These are phyloP conservation scores for Verticillium longisporum DNA, from an alignment of 2,329 filamentous ascomycete species.

Conservation along the genomic window DNA sequence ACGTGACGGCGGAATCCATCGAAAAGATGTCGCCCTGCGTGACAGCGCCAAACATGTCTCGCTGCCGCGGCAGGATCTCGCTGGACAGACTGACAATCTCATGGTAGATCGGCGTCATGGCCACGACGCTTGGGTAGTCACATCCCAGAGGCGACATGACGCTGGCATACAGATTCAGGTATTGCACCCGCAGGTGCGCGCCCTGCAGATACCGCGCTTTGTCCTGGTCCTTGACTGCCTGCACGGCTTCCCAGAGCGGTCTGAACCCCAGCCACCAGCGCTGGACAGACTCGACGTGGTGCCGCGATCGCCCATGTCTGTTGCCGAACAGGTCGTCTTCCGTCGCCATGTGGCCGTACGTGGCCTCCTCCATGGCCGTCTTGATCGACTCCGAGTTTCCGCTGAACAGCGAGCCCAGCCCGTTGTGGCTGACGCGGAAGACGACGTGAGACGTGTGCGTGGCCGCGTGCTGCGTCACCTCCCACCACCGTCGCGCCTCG, in stretches of 20 bases:
- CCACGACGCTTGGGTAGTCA: conserved; percentile 14
- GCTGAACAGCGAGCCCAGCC: not conserved
- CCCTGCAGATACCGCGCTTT: not conserved
- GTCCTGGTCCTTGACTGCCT: not conserved
- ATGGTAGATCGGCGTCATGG: conserved; percentile 17
- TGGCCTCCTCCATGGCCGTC: conserved; percentile 1
- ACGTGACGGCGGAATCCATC: conserved; percentile 19
- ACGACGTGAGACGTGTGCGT: conserved; percentile 16
- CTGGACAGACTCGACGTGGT: conserved; percentile 5
- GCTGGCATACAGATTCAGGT: conserved; percentile 15
- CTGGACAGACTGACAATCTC: conserved; percentile 17
- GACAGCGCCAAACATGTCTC: not conserved
- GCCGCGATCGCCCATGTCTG: not conserved
- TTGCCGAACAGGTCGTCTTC: not conserved
- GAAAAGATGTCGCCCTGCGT: conserved; percentile 18
- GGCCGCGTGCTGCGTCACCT: conserved; percentile 19
- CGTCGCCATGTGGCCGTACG: not conserved
- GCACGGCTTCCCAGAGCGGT: not conserved
- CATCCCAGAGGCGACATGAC: conserved; percentile 13
- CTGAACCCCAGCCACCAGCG: conserved; percentile 4
- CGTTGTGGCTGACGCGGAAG: conserved; percentile 8
- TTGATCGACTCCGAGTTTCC: conserved; percentile 2
- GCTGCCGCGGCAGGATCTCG: conserved; percentile 11
- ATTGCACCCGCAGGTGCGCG: conserved; percentile 17
- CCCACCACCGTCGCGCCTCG: conserved; percentile 21